Conservation (phyloP, 2,329 filamentous ascomycete species). For the Nemania serpens region DNA sequence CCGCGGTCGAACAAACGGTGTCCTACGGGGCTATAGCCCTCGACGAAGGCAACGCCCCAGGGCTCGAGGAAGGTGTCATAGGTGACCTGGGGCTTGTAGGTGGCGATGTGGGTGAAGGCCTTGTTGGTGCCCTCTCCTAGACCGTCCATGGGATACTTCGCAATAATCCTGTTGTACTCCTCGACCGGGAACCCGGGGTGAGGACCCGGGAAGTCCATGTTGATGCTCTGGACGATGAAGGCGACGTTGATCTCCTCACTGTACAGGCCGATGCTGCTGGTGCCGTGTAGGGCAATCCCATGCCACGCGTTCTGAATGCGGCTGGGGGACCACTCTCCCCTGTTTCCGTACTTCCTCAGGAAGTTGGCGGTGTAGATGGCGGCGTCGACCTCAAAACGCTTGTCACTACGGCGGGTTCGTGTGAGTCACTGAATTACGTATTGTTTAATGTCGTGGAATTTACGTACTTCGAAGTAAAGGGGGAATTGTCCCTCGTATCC, state of each 20-base stretch:
- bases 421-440: conserved; percentile 1
- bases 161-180: conserved; percentile 26
- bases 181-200: conserved; percentile 27
- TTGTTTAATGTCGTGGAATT: background rate
- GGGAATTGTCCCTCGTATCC: conserved; percentile 32
- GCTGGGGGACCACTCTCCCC: conserved; percentile 28
- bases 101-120: conserved; percentile 32
- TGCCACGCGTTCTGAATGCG: conserved; percentile 34
- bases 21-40: conserved; percentile 23
- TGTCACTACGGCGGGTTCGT: conserved; percentile 17
- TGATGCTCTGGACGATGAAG: conserved; percentile 32
- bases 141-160: conserved; percentile 28
- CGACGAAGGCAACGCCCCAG: conserved; percentile 24
- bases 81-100: conserved; percentile 28
- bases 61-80: conserved; percentile 29
- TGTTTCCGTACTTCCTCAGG: conserved; percentile 28
- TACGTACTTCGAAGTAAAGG: conserved; percentile 22
- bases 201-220: conserved; percentile 32
- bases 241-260: conserved; percentile 30
- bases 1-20: conserved; percentile 26
- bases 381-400: conserved; percentile 39
- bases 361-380: conserved; percentile 35
- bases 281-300: conserved; percentile 37
- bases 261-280: conserved; percentile 33
- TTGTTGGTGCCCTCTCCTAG: conserved; percentile 32